A percentile compares a stretch with the other conserved stretches of the same genome.
Conservation (phyloP, 2,329 filamentous ascomycete genomes). For the Curvularia verruculosa region DNA sequence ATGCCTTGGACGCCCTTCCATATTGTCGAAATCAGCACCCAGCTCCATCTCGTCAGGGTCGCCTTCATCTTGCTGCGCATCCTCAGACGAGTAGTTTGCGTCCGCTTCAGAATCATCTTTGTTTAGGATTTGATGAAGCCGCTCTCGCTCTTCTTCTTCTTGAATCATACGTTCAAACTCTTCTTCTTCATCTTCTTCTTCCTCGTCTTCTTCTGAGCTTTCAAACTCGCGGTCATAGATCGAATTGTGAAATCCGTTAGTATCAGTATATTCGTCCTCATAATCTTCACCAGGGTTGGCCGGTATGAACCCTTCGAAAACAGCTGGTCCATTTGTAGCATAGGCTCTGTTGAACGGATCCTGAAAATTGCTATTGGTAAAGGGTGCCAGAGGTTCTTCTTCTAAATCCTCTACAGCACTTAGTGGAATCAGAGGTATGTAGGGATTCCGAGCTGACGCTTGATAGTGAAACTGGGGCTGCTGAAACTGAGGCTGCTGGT, state of each 20-base stretch:
- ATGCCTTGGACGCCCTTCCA: slow-evolving; percentile 26
- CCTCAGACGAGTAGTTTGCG: slow-evolving; percentile 45
- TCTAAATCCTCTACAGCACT: slow-evolving; percentile 30
- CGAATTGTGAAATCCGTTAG: slow-evolving; percentile 27
- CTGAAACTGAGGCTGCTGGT: slow-evolving; percentile 18
- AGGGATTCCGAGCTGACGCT: slow-evolving; percentile 19
- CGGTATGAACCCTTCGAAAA: slow-evolving; percentile 51
- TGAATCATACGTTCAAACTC: slow-evolving; percentile 34
- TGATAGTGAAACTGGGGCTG: slow-evolving; percentile 15
- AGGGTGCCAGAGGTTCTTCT: slow-evolving; percentile 16
- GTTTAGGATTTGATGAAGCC: slow-evolving; percentile 36
- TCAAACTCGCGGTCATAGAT: slow-evolving; percentile 30
- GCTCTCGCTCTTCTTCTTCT: slow-evolving; percentile 39
- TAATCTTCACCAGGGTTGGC: slow-evolving; percentile 40
- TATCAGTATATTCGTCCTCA: slow-evolving; percentile 39
- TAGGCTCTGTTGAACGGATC: slow-evolving; percentile 35
- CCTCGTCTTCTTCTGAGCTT: slow-evolving; percentile 40
- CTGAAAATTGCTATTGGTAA: slow-evolving; percentile 19
- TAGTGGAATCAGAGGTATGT: slow-evolving; percentile 31
- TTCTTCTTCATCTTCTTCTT: slow-evolving; percentile 33
- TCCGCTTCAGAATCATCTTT: slow-evolving; percentile 42
- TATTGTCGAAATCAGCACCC: slow-evolving; percentile 38
- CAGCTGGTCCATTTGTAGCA: slow-evolving; percentile 36
- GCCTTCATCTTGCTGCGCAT: slow-evolving; percentile 40
- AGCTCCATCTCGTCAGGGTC: slow-evolving; percentile 42